Evolutionary conservation across 1,139 yeast genomes (phyloP).

Genomic region (Candida pseudoviswanathii): DNA sequence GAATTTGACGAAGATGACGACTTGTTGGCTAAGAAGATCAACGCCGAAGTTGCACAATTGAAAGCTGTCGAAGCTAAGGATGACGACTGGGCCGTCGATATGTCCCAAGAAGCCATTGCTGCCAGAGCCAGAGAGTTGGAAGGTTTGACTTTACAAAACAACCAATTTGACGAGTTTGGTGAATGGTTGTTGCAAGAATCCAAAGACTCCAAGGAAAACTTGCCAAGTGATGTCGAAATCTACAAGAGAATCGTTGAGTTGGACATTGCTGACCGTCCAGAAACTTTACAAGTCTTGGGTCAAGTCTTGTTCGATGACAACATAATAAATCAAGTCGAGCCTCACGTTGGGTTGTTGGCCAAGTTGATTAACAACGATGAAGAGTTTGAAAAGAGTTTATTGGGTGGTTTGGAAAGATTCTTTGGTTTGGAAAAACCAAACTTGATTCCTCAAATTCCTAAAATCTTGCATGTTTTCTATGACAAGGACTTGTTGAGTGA

Average conservation of each 20-base stretch:
- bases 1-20: constrained; percentile 73
- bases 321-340: constrained; percentile 69
- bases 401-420: constrained; percentile 95
- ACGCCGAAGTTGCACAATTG: constrained; percentile 80
- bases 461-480: constrained; percentile 77
- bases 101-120: constrained; percentile 95
- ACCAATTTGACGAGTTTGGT: constrained; percentile 74
- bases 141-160: constrained; percentile 49
- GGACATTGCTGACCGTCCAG: constrained; percentile 70
- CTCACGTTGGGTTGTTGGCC: constrained; percentile 78
- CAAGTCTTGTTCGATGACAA: constrained; percentile 85
- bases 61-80: constrained; percentile 69
- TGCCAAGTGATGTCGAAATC: constrained; percentile 86
- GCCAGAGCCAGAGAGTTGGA: constrained; percentile 90
- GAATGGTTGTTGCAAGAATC: constrained; percentile 74
- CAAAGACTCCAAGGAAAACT: constrained; percentile 55
- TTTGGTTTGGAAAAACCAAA: constrained; percentile 81
- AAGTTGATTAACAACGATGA: constrained; percentile 69
- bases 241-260: constrained; percentile 86
- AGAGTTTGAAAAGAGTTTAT: constrained; percentile 79
- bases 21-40: constrained; percentile 74
- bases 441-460: constrained; percentile 75
- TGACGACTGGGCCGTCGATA: constrained; percentile 98
- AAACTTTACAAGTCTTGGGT: constrained; percentile 88
- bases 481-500: constrained; percentile 84